Evolutionary conservation across 345 rosid genomes (phyloP), one percentile per base, ranked within the genome.

Genomic region (Ailanthus altissimus): DNA sequence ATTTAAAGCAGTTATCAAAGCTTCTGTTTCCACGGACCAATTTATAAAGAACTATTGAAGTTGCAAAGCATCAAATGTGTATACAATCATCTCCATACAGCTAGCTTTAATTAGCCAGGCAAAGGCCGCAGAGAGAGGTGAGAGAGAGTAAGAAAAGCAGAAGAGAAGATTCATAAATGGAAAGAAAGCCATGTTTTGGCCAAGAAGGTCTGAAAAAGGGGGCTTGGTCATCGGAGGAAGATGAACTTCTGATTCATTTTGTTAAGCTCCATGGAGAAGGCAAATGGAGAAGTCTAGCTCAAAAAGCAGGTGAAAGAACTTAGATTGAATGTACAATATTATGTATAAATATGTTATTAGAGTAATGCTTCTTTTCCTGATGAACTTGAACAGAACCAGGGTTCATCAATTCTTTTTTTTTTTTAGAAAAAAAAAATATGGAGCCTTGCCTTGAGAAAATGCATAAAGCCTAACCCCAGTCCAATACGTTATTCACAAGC

Each of bases 161-260:
- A 47, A 47, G 50, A 47, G 0, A 47, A 47, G 38, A 9, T 47
- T 47, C 13, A 47, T 47, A 47, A 28, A 61, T 61, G 65, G 20
- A 42, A 13, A 61, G 61, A 28, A 18, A 5, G 20, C 18, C 64
- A 60, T 25, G 16, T 60, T 58, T 61, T 40, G 69, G 5, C 26
- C 40, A 20, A 13, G 69, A 64, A 8, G 49, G 50, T 14, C 53
- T 51, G 42, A 77, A 61, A 12, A 40, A 43, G 21, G 75, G 75
- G 36, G 63, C 64, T 62, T 78, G 80, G 80, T 49, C 80, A 38
- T 2, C 42, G 1, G 65, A 71, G 36, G 72, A 78, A 71, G 80
- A 78, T 51, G 71, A 62, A 40, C 23, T 50, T 40, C 75, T 77
- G 23, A 70, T 6, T 18, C 53, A 25, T 42, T 51, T 16, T 25